Conservation (phyloP, 2,329 filamentous ascomycete species). For the Ambrosiella xylebori region DNA sequence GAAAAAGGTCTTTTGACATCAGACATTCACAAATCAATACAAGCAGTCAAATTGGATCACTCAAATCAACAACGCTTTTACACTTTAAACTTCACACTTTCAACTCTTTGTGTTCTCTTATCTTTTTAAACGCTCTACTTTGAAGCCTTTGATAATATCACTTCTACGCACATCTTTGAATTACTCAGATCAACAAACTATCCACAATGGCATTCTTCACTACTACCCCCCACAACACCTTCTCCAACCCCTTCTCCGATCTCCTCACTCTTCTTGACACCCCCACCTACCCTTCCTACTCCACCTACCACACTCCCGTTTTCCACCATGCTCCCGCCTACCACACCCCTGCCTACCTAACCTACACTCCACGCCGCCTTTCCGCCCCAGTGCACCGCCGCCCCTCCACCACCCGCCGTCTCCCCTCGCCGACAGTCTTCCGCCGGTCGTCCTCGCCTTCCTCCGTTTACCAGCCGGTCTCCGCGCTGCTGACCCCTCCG, state of each 20-base stretch:
- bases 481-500: neutral
- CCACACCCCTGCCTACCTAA: neutral
- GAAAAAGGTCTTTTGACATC: neutral
- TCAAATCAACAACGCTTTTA: neutral
- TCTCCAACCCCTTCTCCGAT: neutral
- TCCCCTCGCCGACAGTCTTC: no score
- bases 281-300: neutral
- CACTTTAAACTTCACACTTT: neutral
- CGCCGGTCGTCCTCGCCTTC: neutral
- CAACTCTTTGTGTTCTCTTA: slow-evolving; percentile 1
- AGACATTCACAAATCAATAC: slow-evolving; percentile 1
- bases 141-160: neutral
- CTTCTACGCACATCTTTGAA: neutral
- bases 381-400: no score
- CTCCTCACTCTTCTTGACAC: neutral
- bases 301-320: slow-evolving; percentile 18
- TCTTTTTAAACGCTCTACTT: no score
- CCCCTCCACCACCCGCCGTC: no score
- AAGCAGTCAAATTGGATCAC: neutral
- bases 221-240: slow-evolving; percentile 20
- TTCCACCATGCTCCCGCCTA: neutral
- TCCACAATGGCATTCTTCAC: slow-evolving; percentile 44
- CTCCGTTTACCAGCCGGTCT: neutral
- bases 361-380: no score
- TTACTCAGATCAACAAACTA: slow-evolving; percentile 13